These are phyloP conservation scores for Orbilia oligospora DNA, from an alignment of 2,329 filamentous ascomycete species.

Conservation along the genomic window DNA sequence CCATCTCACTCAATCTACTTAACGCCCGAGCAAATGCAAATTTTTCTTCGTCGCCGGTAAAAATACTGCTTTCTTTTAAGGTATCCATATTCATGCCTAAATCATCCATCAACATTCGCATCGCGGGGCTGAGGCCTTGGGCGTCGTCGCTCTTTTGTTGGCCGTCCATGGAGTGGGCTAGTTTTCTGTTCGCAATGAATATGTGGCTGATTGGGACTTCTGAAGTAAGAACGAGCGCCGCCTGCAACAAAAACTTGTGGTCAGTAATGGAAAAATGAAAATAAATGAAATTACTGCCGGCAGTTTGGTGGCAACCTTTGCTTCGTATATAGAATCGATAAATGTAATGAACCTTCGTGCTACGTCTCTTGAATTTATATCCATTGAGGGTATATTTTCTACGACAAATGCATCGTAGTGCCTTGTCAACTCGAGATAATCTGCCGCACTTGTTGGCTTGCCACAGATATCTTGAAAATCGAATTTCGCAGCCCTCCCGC, in stretches of 20 bases:
- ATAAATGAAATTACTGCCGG: background rate
- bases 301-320: slow-evolving; percentile 68
- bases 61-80: slow-evolving; percentile 87
- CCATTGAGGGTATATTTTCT: slow-evolving; percentile 93
- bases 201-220: slow-evolving; percentile 86
- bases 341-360: slow-evolving; percentile 97
- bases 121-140: slow-evolving; percentile 75
- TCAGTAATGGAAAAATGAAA: background rate
- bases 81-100: slow-evolving; percentile 86
- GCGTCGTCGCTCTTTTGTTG: slow-evolving; percentile 72
- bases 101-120: slow-evolving; percentile 88
- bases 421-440: slow-evolving; percentile 92
- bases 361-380: slow-evolving; percentile 84
- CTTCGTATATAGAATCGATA: slow-evolving; percentile 95
- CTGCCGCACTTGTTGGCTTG: slow-evolving; percentile 88
- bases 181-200: slow-evolving; percentile 73
- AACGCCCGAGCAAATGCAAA: slow-evolving; percentile 95
- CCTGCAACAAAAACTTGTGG: slow-evolving; percentile 68
- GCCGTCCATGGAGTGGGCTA: slow-evolving; percentile 74
- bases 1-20: slow-evolving; percentile 75
- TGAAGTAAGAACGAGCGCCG: slow-evolving; percentile 94
- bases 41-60: slow-evolving; percentile 93
- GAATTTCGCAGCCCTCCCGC: slow-evolving; percentile 89
- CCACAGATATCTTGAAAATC: slow-evolving; percentile 94
- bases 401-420: slow-evolving; percentile 94